These are phyloP conservation scores for Dothistroma septosporum DNA, from an alignment of 2,329 filamentous ascomycete genomes.

Conservation along the genomic window DNA sequence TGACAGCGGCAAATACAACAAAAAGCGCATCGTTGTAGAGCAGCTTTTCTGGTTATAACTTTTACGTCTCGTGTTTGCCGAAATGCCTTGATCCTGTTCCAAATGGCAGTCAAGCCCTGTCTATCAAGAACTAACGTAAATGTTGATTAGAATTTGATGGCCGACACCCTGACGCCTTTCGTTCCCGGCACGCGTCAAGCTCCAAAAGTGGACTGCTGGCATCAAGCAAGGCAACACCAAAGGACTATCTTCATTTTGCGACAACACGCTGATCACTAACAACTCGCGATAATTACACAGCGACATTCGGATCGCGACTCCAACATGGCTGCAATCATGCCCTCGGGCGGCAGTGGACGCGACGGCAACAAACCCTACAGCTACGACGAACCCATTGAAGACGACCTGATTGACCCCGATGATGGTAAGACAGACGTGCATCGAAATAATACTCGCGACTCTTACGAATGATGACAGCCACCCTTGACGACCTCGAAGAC, in stretches of 20 bases:
- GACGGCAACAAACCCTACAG: conserved; percentile 32
- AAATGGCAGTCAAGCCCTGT: too few relatives aligned
- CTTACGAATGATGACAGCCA: conserved; percentile 52
- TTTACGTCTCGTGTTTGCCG: too few relatives aligned
- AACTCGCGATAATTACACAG: not conserved
- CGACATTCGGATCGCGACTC: not conserved
- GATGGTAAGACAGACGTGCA: conserved; percentile 40
- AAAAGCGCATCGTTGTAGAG: too few relatives aligned
- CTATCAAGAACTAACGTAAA: too few relatives aligned
- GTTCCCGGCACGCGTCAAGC: too few relatives aligned
- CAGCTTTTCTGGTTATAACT: too few relatives aligned
- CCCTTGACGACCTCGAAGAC: conserved; percentile 75
- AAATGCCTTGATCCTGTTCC: too few relatives aligned
- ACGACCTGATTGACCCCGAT: conserved; percentile 52
- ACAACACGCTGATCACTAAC: not conserved
- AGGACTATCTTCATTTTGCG: not conserved
- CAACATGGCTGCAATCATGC: conserved; percentile 23
- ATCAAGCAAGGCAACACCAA: not conserved
- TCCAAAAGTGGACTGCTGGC: not conserved
- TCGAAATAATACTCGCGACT: not conserved
- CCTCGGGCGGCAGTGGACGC: conserved; percentile 9
- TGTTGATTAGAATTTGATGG: too few relatives aligned
- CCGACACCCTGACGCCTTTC: too few relatives aligned
- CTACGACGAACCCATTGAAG: conserved; percentile 47
- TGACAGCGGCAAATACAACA: too few relatives aligned